These are phyloP conservation scores for Globisporangium nagaii DNA, from an alignment of 352 stramenopile species.

Conservation along the genomic window DNA sequence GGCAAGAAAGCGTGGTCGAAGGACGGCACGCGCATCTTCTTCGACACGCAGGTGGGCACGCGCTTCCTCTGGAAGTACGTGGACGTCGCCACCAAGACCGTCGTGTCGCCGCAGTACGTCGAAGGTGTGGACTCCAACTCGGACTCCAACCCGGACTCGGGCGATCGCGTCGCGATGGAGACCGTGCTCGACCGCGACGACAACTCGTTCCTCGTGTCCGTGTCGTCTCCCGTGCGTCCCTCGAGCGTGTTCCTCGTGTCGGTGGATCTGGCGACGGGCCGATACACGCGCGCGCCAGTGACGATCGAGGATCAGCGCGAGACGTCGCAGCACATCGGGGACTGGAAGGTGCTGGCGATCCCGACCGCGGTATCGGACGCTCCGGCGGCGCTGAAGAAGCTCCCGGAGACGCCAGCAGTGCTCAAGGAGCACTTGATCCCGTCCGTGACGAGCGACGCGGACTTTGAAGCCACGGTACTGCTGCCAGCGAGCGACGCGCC, in stretches of 20 bases:
- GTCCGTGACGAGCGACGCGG: slow-evolving; percentile 30
- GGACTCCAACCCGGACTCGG: too few relatives aligned
- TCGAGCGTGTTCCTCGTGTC: slow-evolving; percentile 52
- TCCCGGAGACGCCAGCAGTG: slow-evolving; percentile 20
- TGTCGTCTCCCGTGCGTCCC: slow-evolving; percentile 48
- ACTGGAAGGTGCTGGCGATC: slow-evolving; percentile 60
- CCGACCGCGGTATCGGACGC: slow-evolving; percentile 41
- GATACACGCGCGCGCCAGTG: slow-evolving; percentile 28
- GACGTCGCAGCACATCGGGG: slow-evolving; percentile 31
- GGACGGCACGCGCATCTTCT: slow-evolving; percentile 54
- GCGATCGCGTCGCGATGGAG: slow-evolving; percentile 30
- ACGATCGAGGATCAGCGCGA: slow-evolving; percentile 43
- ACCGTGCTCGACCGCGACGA: slow-evolving; percentile 44
- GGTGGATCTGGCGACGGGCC: slow-evolving; percentile 37
- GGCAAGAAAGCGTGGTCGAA: slow-evolving; percentile 46
- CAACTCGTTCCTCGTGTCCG: slow-evolving; percentile 37
- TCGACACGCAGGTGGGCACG: slow-evolving; percentile 64
- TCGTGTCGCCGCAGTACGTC: slow-evolving; percentile 51
- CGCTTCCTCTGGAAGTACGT: slow-evolving; percentile 69
- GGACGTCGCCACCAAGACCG: slow-evolving; percentile 35
- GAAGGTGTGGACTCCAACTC: too few relatives aligned
- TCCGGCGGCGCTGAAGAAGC: slow-evolving; percentile 27
- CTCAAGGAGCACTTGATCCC: slow-evolving; percentile 47
- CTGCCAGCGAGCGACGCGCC: slow-evolving; percentile 36
- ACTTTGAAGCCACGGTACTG: slow-evolving; percentile 79